Conservation (phyloP, 179 eudicot species). For the Sideroxylon spinosum region DNA sequence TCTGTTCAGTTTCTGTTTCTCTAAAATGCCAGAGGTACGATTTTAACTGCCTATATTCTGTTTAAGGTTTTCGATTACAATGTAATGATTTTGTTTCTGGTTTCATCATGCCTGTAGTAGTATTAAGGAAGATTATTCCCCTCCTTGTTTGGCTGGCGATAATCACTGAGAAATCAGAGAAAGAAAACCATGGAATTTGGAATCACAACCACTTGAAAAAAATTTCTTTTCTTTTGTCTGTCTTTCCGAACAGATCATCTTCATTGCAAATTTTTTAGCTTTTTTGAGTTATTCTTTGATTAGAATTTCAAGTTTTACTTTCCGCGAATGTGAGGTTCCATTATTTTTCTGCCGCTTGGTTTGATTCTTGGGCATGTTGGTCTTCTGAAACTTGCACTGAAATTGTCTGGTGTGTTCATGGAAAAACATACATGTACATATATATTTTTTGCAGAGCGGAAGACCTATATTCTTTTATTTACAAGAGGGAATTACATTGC, state of each 20-base stretch:
- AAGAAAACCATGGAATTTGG: neutral
- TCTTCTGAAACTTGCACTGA: neutral
- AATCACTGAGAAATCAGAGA: neutral
- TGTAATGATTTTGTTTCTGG: neutral
- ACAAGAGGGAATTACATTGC: neutral
- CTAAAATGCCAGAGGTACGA: neutral
- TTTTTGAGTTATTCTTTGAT: neutral
- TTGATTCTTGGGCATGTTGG: neutral
- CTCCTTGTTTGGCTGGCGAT: neutral
- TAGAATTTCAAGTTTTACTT: neutral
- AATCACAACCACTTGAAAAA: neutral
- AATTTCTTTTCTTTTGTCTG: neutral
- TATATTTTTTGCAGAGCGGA: neutral
- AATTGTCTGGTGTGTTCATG: neutral
- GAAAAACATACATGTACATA: too few relatives aligned
- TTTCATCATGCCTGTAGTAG: neutral
- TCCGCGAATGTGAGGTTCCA: neutral
- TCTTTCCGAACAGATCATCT: neutral
- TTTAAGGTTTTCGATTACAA: neutral
- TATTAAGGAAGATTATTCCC: neutral
- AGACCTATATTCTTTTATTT: neutral
- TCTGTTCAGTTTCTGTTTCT: constrained; percentile 2
- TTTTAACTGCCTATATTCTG: neutral
- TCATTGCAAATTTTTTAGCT: neutral
- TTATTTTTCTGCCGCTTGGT: neutral